phyloP scores from a whole-genome alignment of 371 early-diverging fungal genomes.

The Lichtheimia corymbifera region DNA sequence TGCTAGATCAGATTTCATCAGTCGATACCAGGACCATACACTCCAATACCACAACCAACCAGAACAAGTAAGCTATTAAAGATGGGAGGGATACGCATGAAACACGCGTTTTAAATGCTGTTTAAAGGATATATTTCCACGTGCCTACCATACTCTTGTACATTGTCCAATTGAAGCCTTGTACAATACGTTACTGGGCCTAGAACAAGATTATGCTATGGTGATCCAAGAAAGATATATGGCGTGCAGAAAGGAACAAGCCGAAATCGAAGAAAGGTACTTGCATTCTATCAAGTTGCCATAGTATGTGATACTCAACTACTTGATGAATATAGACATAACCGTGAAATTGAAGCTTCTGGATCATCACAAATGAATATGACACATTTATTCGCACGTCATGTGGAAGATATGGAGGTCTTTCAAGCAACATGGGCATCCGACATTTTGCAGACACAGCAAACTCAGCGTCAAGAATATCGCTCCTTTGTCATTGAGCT shows the following conservation, averaged over 20 bases:
- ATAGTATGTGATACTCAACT: background rate
- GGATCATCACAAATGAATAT: conserved; percentile 22
- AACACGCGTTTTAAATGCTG: background rate
- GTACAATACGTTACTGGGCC: conserved; percentile 67
- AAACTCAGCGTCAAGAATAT: conserved; percentile 66
- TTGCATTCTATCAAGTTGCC: background rate
- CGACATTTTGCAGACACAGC: conserved; percentile 58
- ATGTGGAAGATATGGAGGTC: conserved; percentile 65
- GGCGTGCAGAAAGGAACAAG: conserved; percentile 47
- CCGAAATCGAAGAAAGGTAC: conserved; percentile 39
- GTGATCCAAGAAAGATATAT: conserved; percentile 56
- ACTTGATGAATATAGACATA: conserved; percentile 28
- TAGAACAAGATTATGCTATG: conserved; percentile 67
- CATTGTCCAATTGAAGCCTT: conserved; percentile 61
- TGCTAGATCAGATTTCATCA: conserved; percentile 30
- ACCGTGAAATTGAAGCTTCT: conserved; percentile 33
- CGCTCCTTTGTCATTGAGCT: conserved; percentile 70
- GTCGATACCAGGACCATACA: conserved; percentile 43
- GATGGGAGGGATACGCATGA: background rate
- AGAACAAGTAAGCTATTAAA: conserved; percentile 31
- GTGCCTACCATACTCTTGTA: conserved; percentile 71
- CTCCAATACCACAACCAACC: conserved; percentile 49
- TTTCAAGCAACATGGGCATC: conserved; percentile 66
- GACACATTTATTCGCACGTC: conserved; percentile 51
- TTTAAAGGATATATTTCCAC: conserved; percentile 64